A percentile compares a stretch with the other conserved stretches of the same genome.
Conservation (phyloP, 768 basidiomycete genomes). For the Kwoniella sp. region DNA sequence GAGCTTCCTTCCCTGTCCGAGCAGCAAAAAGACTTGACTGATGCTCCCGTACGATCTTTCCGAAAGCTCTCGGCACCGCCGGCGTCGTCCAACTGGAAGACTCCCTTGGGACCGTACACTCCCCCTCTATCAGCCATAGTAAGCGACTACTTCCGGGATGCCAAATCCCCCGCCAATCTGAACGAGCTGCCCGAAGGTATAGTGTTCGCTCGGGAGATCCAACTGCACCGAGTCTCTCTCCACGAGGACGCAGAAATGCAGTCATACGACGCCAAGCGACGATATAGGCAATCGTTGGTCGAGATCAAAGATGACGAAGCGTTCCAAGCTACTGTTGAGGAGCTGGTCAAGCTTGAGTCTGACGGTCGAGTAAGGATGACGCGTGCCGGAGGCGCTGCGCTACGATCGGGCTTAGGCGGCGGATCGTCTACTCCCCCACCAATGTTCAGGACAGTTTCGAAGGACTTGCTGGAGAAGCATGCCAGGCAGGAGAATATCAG, state of each 20-base stretch:
- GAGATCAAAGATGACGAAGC: conserved; percentile 44
- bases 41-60: conserved; percentile 11
- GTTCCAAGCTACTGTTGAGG: conserved; percentile 38
- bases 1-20: not conserved
- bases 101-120: conserved; percentile 14
- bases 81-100: not conserved
- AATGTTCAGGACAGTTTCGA: conserved; percentile 6
- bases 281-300: conserved; percentile 38
- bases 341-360: conserved; percentile 21
- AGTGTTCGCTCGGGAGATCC: conserved; percentile 6
- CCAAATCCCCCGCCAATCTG: not conserved
- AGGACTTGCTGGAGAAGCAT: conserved; percentile 15
- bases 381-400: conserved; percentile 7
- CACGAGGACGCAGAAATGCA: conserved; percentile 12
- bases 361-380: conserved; percentile 11
- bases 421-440: conserved; percentile 1
- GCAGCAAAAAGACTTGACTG: no score
- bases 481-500: conserved; percentile 19
- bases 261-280: conserved; percentile 16
- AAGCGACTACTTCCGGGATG: conserved; percentile 17
- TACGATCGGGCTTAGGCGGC: not conserved
- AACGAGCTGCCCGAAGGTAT: not conserved
- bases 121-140: conserved; percentile 13
- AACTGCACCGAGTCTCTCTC: conserved; percentile 1
- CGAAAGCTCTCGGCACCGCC: conserved; percentile 4